Evolutionary conservation across 78 protist genomes (phyloP), one percentile per base, ranked within the genome.

Genomic region (Creolimax fragrantissima): DNA sequence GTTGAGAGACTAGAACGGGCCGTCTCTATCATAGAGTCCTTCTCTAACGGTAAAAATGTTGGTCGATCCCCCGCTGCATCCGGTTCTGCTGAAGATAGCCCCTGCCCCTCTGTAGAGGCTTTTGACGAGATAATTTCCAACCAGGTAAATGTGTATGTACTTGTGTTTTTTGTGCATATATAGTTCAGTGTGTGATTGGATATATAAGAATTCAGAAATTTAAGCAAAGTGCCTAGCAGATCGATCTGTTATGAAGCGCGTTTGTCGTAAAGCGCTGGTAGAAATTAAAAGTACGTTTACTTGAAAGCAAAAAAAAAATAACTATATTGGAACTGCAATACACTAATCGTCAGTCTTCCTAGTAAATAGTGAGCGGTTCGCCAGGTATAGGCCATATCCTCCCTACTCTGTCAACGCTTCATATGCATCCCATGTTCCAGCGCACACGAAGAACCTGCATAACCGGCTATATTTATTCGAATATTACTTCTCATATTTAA

Each of bases 1-100:
- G 42, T 90, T n/a, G 17, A 58, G 41, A 58, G 92, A 6, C 84
- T 90, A 4, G 92, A 90, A 36, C 35, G 6, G 37, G 92, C 86
- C 86, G 35, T 74, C 37, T 42, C 41, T 35, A 44, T n/a, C 41
- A 6, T 90, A 4, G 92, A 90, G 84, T 43, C 85, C 44, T 5
- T 88, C 35, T 11, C 88, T 24, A n/a, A n/a, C n/a, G 90, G 90
- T 35, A 74, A 41, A 17, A 35, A 43, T 45, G 44, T 17, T 32
- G 90, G 45, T 17, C 74, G 41, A 5, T 7, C 92, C 32, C 6
- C 92, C 11, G 3, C 42, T 32, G 92, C 83, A 42, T 39, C 92
- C 6, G 92, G 41, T 41, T 7, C 17, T 86, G 41, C 90, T 4
- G 41, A 35, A n/a, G 45, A 11, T 45, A 45, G 58, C 90, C 74